phyloP scores from a whole-genome alignment of 345 rosid genomes.

The Odontarrhena argentea region DNA sequence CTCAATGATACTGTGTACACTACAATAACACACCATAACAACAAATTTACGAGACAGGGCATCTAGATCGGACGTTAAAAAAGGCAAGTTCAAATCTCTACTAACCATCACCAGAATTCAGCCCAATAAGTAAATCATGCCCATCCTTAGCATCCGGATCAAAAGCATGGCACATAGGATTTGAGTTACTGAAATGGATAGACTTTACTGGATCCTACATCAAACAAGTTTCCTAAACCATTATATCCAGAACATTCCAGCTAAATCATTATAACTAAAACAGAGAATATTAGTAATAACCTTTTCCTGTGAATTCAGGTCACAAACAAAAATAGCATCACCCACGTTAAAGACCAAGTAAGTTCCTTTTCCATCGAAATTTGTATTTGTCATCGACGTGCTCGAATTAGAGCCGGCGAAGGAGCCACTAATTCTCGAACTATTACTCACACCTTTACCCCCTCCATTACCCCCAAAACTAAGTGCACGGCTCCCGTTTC shows the following conservation, averaged over 20 bases:
- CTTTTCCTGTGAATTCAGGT: conserved; percentile 98
- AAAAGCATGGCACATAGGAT: conserved; percentile 95
- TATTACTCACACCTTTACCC: conserved; percentile 64
- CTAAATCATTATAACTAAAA: not conserved
- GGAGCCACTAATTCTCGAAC: conserved; percentile 82
- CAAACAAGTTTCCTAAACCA: conserved; percentile 31
- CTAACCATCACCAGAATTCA: conserved; percentile 96
- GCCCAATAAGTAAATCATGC: conserved; percentile 92
- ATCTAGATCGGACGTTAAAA: conserved; percentile 3
- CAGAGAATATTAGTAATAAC: conserved; percentile 43
- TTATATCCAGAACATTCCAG: conserved; percentile 26
- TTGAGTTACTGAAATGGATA: conserved; percentile 89
- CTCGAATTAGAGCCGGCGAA: conserved; percentile 69
- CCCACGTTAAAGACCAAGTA: conserved; percentile 95
- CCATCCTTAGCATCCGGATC: conserved; percentile 97
- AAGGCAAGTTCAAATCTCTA: conserved; percentile 23
- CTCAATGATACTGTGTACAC: conserved; percentile 97
- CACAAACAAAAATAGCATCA: conserved; percentile 89
- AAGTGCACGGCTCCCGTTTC: conserved; percentile 90
- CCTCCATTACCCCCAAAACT: conserved; percentile 98
- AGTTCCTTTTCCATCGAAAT: conserved; percentile 97
- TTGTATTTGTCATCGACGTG: conserved; percentile 61
- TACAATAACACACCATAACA: conserved; percentile 50
- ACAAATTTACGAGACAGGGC: conserved; percentile 34
- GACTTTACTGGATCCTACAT: conserved; percentile 97